Base-by-base conservation (phyloP, 106 monocot species). In the Iris macrosiphon region DNA sequence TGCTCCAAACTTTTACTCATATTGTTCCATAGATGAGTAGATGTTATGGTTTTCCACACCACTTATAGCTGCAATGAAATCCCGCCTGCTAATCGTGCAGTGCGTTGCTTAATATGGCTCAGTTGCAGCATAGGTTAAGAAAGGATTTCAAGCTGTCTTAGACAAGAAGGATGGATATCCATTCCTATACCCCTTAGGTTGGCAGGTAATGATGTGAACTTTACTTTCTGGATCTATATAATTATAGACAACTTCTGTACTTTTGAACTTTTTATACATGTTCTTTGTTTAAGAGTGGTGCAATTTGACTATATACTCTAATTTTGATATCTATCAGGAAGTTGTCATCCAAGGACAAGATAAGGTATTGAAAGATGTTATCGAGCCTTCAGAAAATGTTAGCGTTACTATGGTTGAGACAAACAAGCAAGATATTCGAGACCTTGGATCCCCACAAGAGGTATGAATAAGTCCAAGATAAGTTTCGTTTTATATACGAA, bases 321-420 rank as follows among this genome's bases (percentile, higher is more conserved):
- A 78, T 23, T 67, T 61, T 25, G 46, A 44, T 52, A 32, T 60
- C 30, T n/a, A n/a, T n/a, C 66, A 95, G 89, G 95, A 95, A 82
- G 89, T 95, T 28, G 55, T 58, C 8, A 60, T 95, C 52, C 73
- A 86, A 77, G 89, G 95, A 6, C 82, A 89, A 80, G 89, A 95
- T 57, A 95, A 89, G 58, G 95, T 95, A 24, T 89, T 79, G 55
- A 89, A 95, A 82, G 95, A 95, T 81, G 85, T 95, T 16, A 89
- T 95, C 41, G 85, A 95, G 51, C 95, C 95, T 15, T 58, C 89
- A 45, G 95, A 95, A 73, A 95, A 85, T 75, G 89, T 89, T 8
- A 95, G 95, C 37, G 66, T 95, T 23, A 89, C 85, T 60, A 40
- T 82, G 67, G 59, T 89, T 43, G 24, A 79, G 24, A 95, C 95